phyloP scores from a whole-genome alignment of 495 filamentous ascomycete species.

The Astrocystis sublimbata region DNA sequence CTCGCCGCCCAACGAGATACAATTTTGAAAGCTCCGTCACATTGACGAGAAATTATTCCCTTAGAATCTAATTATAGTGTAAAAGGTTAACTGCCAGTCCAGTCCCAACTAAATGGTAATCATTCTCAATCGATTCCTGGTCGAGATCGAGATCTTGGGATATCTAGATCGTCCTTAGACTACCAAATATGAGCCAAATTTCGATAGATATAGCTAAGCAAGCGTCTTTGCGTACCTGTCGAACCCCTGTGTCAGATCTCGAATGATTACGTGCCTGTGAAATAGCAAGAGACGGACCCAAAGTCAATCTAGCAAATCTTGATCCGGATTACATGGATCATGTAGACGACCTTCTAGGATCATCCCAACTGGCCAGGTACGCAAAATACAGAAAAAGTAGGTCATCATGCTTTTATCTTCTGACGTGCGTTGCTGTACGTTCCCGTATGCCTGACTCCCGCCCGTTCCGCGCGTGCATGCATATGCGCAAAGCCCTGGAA shows the following conservation, averaged over 20 bases:
- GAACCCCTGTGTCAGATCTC: neutral
- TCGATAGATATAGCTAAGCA: neutral
- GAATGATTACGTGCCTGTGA: neutral
- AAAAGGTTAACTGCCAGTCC: too few species aligned
- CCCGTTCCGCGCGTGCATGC: too few species aligned
- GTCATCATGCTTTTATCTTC: neutral
- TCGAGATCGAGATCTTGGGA: neutral
- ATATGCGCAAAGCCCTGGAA: too few species aligned
- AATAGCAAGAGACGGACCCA: neutral
- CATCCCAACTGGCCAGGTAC: neutral
- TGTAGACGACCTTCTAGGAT: neutral
- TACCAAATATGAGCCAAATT: neutral
- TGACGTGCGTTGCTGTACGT: neutral
- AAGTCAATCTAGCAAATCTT: neutral
- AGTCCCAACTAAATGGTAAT: too few species aligned
- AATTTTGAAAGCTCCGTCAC: neutral
- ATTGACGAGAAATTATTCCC: neutral
- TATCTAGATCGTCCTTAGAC: neutral
- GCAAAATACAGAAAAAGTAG: neutral
- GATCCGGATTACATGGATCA: neutral
- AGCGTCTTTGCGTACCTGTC: neutral
- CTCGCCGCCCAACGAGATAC: neutral
- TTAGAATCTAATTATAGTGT: too few species aligned
- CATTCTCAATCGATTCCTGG: too few species aligned
- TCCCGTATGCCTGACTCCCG: too few species aligned